These are phyloP conservation scores for Marasmius sp. DNA, from an alignment of 1,284 basidiomycete species.

Conservation along the genomic window DNA sequence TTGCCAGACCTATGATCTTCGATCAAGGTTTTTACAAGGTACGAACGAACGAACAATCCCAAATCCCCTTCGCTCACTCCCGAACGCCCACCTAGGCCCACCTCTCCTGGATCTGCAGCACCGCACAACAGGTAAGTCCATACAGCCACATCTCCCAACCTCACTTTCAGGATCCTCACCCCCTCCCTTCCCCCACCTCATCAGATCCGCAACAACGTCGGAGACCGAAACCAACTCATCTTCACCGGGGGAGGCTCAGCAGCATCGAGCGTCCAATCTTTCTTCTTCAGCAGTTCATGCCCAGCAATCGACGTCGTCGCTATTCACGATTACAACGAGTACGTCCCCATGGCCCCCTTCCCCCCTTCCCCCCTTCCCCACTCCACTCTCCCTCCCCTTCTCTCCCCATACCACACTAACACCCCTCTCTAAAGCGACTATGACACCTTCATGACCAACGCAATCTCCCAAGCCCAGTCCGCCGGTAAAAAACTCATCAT, in stretches of 20 bases:
- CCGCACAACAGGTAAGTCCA: slow-evolving; percentile 18
- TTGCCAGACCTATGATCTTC: slow-evolving; percentile 23
- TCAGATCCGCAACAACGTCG: slow-evolving; percentile 28
- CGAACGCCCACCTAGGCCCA: slow-evolving; percentile 12
- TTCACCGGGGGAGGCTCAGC: slow-evolving; percentile 23
- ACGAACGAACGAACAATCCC: no score
- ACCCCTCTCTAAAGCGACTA: slow-evolving; percentile 16
- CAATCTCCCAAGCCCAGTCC: slow-evolving; percentile 19
- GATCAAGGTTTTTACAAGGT: slow-evolving; percentile 20
- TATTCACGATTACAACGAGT: slow-evolving; percentile 31
- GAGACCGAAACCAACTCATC: slow-evolving; percentile 22
- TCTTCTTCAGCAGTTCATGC: slow-evolving; percentile 24
- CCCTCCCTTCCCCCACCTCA: neutral
- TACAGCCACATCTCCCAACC: no score
- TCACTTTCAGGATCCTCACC: no score
- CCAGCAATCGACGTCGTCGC: slow-evolving; percentile 24
- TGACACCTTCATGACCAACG: slow-evolving; percentile 23
- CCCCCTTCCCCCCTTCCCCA: no score
- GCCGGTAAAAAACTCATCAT: slow-evolving; percentile 26
- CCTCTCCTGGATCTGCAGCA: slow-evolving; percentile 20
- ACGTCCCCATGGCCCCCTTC: no score
- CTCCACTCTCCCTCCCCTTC: no score
- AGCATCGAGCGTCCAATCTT: slow-evolving; percentile 14
- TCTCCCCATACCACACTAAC: neutral
- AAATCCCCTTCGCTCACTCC: neutral